Percentiles rank a stretch among this genome's conserved stretches.
Conservation (phyloP, 192 early-diverging fungal genomes). For the Coemansia sp. region DNA sequence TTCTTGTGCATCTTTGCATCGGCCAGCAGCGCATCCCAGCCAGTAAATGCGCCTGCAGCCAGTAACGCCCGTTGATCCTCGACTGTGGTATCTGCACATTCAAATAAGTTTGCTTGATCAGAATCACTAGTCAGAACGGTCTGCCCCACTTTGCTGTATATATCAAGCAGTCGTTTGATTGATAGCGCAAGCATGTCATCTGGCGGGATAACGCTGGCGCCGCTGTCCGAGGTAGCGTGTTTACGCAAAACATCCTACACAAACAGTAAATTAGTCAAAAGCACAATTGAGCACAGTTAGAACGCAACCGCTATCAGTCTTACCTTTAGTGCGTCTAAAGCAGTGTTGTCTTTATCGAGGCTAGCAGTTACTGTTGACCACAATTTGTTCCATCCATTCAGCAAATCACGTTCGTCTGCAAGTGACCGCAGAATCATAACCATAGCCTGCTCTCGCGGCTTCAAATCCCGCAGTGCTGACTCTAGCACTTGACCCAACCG, state of each 20-base stretch:
- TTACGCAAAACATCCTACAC: slow-evolving; percentile 17
- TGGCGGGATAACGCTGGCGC: slow-evolving; percentile 21
- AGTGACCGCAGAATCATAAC: slow-evolving; percentile 11
- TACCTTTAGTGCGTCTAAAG: slow-evolving; percentile 28
- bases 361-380: slow-evolving; percentile 24
- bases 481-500: slow-evolving; percentile 10
- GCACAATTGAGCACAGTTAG: background rate
- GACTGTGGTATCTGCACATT: background rate
- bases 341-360: slow-evolving; percentile 19
- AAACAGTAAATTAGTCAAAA: no score
- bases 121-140: background rate
- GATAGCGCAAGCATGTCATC: slow-evolving; percentile 42
- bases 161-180: slow-evolving; percentile 28
- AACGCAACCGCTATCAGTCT: background rate
- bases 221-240: background rate
- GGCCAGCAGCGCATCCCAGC: slow-evolving; percentile 31
- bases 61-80: slow-evolving; percentile 12
- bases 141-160: slow-evolving; percentile 11
- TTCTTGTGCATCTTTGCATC: slow-evolving; percentile 21
- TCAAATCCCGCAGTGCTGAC: background rate
- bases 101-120: background rate
- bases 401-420: slow-evolving; percentile 24
- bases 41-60: slow-evolving; percentile 29
- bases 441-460: slow-evolving; percentile 7
- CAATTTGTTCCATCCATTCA: slow-evolving; percentile 23